These are phyloP conservation scores for Zygnema cylindricum DNA, from an alignment of 139 green algal genomes.

Conservation along the genomic window DNA sequence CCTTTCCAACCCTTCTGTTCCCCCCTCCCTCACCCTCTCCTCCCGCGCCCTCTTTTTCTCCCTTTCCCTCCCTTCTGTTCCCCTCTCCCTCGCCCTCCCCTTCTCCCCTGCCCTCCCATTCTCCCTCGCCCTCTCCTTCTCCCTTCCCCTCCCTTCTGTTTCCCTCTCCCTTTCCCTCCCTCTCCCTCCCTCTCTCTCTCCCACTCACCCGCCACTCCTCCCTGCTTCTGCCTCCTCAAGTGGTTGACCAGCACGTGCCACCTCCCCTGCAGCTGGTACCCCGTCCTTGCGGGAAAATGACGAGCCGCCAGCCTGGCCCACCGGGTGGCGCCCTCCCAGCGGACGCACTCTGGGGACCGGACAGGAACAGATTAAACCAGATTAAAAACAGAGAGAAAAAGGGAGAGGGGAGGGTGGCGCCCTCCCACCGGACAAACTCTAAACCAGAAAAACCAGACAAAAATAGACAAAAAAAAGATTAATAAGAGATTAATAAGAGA, in stretches of 20 bases:
- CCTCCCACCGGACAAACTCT: neutral
- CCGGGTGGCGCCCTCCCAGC: conserved; percentile 3
- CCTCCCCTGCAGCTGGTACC: conserved; percentile 33
- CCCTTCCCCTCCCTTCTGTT: neutral
- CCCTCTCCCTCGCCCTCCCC: neutral
- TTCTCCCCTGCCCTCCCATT: neutral
- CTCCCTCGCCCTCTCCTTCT: neutral
- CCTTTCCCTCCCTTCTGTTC: neutral
- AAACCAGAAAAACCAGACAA: neutral
- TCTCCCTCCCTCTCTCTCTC: neutral
- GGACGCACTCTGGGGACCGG: neutral
- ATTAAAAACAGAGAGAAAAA: neutral
- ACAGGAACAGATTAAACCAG: neutral
- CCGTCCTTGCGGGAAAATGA: conserved; percentile 9
- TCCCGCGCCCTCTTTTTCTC: neutral
- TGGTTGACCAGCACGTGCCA: conserved; percentile 29
- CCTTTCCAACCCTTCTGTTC: neutral
- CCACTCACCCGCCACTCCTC: neutral
- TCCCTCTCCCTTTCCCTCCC: neutral
- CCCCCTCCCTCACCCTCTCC: neutral
- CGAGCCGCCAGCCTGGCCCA: neutral
- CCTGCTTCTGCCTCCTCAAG: neutral
- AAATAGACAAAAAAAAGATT: neutral
- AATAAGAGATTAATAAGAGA: neutral
- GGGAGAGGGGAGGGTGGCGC: neutral